Conservation (phyloP, 805 yeast genomes). For the Jamesozyma hellenica region DNA sequence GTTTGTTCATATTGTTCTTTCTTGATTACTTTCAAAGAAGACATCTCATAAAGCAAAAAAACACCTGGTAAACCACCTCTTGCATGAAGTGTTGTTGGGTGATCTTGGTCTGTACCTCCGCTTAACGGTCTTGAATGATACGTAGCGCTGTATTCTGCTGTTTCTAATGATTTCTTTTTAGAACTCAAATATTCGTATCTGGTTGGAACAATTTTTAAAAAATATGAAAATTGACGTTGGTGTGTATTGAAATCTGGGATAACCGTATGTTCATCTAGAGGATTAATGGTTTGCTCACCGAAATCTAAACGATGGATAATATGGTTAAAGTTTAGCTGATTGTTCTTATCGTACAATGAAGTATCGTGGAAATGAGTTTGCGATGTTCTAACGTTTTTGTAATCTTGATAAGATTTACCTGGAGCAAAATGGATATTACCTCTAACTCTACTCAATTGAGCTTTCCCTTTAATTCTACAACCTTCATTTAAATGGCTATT, state of each 20-base stretch:
- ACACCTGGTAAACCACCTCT: slow-evolving; percentile 89
- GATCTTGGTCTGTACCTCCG: slow-evolving; percentile 89
- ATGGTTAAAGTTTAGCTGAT: slow-evolving; percentile 68
- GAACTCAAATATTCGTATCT: slow-evolving; percentile 59
- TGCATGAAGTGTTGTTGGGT: slow-evolving; percentile 72
- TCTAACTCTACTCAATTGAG: slow-evolving; percentile 71
- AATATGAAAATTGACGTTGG: slow-evolving; percentile 62
- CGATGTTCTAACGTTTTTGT: slow-evolving; percentile 18
- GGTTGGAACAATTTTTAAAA: slow-evolving; percentile 81
- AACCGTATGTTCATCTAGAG: slow-evolving; percentile 47
- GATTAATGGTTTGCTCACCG: slow-evolving; percentile 50
- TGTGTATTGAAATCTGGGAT: slow-evolving; percentile 36
- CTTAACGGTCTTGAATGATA: slow-evolving; percentile 72
- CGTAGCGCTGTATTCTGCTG: slow-evolving; percentile 86
- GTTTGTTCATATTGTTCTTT: slow-evolving; percentile 57
- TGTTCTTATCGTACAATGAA: slow-evolving; percentile 53
- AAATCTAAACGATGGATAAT: slow-evolving; percentile 71
- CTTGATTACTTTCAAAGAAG: slow-evolving; percentile 86
- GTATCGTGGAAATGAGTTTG: slow-evolving; percentile 75
- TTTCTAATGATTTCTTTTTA: slow-evolving; percentile 38
- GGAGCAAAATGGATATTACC: slow-evolving; percentile 96
- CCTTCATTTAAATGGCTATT: slow-evolving; percentile 65
- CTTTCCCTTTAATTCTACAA: slow-evolving; percentile 73
- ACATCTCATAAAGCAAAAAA: slow-evolving; percentile 79
- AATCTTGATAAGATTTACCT: slow-evolving; percentile 58